Base-by-base conservation (phyloP, 2,329 filamentous ascomycete species). In the Colletotrichum liriopes region DNA sequence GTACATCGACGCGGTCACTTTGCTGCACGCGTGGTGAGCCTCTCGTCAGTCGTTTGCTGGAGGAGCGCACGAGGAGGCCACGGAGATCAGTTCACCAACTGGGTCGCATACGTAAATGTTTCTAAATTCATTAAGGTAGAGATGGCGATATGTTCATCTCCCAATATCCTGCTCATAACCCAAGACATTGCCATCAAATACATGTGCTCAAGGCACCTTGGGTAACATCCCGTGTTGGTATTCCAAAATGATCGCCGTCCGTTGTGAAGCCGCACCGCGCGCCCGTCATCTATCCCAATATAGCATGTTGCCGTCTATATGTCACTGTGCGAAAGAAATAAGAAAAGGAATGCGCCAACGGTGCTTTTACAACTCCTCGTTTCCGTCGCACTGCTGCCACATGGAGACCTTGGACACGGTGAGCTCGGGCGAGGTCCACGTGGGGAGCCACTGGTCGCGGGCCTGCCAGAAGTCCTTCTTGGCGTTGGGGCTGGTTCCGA, bases 401-500 rank as follows among this genome's bases (percentile, higher is more conserved):
- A 94, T 93, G 73, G 89, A 85, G 29, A 96, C 93, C 75, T 88
- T 91, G 79, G 88, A 91, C 35, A 96, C 83, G 79, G 92, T 86
- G 86, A 95, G 88, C 77, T 90, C 86, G 1, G 91, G 92, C 75
- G 87, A 84, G 71, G 87, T 88, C 93, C 93, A 95, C 0, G 93
- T 94, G 5, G 92, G 89, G 55, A 87, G 83, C 93, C 93, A 96
- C 37, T 84, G 75, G 66, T 90, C 84, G 58, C 88, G 87, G 0
- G 90, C 87, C 23, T 91, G 84, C 93, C 93, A 96, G 80, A 97
- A 97, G 78, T 96, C 93, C 77, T 88, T 90, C 81, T 87, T 90
- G 9, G 94, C 93, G 14, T 88, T 92, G 1, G 86, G 81, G 63
- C 89, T 92, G 20, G 80, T 84, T 79, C 96, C 92, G 41, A 94